Base-by-base conservation (phyloP, 306 rosid genomes). In the Corylus americana region DNA sequence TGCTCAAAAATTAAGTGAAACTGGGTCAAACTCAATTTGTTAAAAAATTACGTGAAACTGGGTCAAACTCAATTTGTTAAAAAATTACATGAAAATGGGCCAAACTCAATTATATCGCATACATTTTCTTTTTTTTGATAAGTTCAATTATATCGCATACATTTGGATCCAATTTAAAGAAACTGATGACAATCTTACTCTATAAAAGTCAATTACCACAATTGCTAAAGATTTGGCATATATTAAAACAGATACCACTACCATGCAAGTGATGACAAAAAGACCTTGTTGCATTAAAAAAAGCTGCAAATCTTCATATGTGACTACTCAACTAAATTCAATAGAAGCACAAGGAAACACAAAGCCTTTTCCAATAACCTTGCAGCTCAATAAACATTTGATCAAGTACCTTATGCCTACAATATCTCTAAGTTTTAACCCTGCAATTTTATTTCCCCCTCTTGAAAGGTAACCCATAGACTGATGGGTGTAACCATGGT, bases 1-100 rank as follows among this genome's bases (percentile, higher is more conserved):
- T 94, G 97, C 68, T 71, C 25, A 59, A 77, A 51, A 11, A 75
- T 29, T 42, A 29, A 5, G 39, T 17, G 0, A 68, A 74, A 35
- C 59, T 18, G 54, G 51, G 62, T 77, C 27, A 48, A 73, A 74
- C 22, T 73, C 63, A 74, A 4, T 31, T 31, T 31, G 35, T 31
- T 31, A 31, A 31, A 31, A 31, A 31, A 31, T 31, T 31, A 31
- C 35, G 2, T 31, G 35, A 1, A 31, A 31, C 2, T 31, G 35
- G 35, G 35, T 31, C 35, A 31, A 31, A 31, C 35, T 31, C 35
- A 31, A 22, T 22, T 22, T 22, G 25, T 22, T 22, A 22, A 22
- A 22, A 22, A 22, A 22, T 22, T 22, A 22, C 25, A 22, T 22
- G 25, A 22, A 22, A 22, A 22, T 22, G 25, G 25, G 25, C 25